phyloP scores from a whole-genome alignment of 495 filamentous ascomycete genomes.

The Penicillium simplicissimum region DNA sequence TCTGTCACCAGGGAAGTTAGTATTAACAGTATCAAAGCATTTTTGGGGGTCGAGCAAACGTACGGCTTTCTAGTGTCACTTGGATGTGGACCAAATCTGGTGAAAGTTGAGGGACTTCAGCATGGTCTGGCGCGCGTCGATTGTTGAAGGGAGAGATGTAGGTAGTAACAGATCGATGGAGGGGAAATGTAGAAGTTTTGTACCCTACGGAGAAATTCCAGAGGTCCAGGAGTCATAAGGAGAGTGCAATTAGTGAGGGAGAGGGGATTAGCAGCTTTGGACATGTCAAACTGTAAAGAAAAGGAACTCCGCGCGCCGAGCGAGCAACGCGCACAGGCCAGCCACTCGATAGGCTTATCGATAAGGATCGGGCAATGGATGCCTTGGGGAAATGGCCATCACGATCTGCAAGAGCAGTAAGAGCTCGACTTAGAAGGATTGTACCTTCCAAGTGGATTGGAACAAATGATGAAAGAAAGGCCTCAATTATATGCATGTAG shows the following conservation, averaged over 20 bases:
- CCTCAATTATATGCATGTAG: neutral
- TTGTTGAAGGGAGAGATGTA: neutral
- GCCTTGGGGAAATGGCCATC: neutral
- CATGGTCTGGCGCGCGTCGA: neutral
- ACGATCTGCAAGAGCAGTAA: too few species aligned
- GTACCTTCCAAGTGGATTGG: too few species aligned
- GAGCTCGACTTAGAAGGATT: too few species aligned
- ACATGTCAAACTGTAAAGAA: constrained; percentile 1
- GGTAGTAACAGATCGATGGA: neutral
- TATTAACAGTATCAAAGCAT: neutral
- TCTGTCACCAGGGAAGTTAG: neutral
- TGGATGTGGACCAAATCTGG: neutral
- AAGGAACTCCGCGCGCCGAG: neutral
- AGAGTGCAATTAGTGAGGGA: neutral
- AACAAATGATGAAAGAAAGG: neutral
- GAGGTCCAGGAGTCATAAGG: neutral
- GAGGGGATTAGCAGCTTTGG: neutral
- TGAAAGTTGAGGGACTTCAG: constrained; percentile 1
- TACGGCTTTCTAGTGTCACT: neutral
- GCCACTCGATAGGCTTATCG: constrained; percentile 1
- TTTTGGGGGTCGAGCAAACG: neutral
- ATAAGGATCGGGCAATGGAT: neutral
- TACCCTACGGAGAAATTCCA: neutral
- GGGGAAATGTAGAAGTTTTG: neutral
- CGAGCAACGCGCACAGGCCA: neutral